Conservation (phyloP, 148 eudicot species). For the Suaeda aralocaspica region DNA sequence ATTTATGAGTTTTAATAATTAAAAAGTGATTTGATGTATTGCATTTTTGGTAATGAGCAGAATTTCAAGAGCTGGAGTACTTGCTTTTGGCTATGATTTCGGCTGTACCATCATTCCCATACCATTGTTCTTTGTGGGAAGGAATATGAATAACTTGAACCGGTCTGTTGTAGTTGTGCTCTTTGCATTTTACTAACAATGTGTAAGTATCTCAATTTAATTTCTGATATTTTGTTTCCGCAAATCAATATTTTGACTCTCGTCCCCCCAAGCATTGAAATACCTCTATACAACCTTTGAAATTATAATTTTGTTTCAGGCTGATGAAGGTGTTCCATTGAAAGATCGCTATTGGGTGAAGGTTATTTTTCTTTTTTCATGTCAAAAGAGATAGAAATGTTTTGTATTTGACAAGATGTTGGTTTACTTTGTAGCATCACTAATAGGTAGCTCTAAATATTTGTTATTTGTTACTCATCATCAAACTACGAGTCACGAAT, state of each 20-base stretch:
- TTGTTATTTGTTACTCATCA: neutral
- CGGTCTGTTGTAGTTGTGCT: neutral
- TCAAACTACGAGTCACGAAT: neutral
- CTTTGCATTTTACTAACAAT: neutral
- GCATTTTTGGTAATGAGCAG: constrained; percentile 42
- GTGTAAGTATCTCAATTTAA: neutral
- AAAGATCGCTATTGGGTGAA: constrained; percentile 99
- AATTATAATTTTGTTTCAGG: constrained; percentile 52
- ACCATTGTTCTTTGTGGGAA: constrained; percentile 76
- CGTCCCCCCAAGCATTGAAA: neutral
- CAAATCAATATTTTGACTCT: too few species aligned
- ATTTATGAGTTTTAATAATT: neutral
- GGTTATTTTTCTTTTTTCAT: constrained; percentile 24
- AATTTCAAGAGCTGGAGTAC: constrained; percentile 86
- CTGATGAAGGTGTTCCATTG: constrained; percentile 56
- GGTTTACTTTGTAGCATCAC: too few species aligned
- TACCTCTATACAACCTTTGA: neutral
- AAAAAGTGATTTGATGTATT: constrained; percentile 16
- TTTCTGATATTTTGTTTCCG: neutral
- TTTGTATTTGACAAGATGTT: too few species aligned
- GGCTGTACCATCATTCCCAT: constrained; percentile 78
- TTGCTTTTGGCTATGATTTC: constrained; percentile 78
- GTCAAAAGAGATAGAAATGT: neutral
- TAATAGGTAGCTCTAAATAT: neutral
- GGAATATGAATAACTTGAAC: constrained; percentile 43